A percentile compares a stretch with the other conserved stretches of the same genome.
Evolutionary conservation across 768 basidiomycete genomes (phyloP).

Genomic region (Rhizopogon rudus): DNA sequence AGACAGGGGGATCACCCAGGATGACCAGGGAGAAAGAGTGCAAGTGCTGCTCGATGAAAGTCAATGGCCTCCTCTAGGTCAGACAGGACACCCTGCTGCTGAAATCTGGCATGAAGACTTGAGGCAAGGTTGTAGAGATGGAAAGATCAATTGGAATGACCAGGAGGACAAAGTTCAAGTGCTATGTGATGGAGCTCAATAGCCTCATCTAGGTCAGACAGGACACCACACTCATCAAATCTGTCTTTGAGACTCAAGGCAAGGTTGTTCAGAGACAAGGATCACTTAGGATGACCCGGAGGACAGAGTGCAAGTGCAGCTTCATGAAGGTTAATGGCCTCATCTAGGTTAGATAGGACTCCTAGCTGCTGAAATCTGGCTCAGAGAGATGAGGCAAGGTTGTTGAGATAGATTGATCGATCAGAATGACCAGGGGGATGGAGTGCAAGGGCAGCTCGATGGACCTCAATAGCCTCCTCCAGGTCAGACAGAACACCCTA

Average conservation of each 20-base stretch:
- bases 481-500: conserved; percentile 2
- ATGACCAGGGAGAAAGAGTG: neutral
- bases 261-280: conserved; percentile 7
- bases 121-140: conserved; percentile 10
- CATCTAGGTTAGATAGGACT: conserved; percentile 1
- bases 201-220: conserved; percentile 13
- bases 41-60: conserved; percentile 6
- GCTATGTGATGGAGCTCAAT: conserved; percentile 10
- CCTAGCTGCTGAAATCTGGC: neutral
- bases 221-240: neutral
- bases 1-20: neutral
- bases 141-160: neutral
- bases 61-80: conserved; percentile 16
- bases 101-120: neutral
- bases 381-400: conserved; percentile 9
- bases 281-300: neutral
- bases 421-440: conserved; percentile 6
- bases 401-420: conserved; percentile 1
- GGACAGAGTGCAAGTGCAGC: conserved; percentile 1
- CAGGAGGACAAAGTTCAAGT: neutral
- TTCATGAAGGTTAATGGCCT: neutral
- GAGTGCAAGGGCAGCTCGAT: neutral
- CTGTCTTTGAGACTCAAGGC: conserved; percentile 2
- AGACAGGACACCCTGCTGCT: neutral
- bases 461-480: conserved; percentile 8